Evolutionary conservation across 495 filamentous ascomycete genomes (phyloP), one percentile per base, ranked within the genome.

Genomic region (Neurospora sp.): DNA sequence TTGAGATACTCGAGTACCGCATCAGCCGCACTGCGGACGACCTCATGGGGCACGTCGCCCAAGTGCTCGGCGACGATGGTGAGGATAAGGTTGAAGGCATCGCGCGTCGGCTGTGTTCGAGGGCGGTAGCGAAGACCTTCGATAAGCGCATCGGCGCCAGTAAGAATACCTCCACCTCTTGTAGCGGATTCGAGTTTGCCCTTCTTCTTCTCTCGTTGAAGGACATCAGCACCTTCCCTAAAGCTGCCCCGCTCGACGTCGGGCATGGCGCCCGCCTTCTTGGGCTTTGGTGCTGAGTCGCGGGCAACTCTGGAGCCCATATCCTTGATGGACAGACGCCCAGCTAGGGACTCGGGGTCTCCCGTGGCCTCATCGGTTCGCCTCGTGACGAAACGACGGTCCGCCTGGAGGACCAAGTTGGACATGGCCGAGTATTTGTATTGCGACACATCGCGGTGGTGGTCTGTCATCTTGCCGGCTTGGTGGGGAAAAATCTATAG

Each of bases 351-450:
- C 83, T 99, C 96, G 69, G 96, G 96, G 80, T 99, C 96, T 77
- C 96, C 96, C 42, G 96, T 98, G 72, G 92, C 90, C 83, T 99
- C 96, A 84, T 99, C 96, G 75, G 91, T 93, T 75, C 92, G 89
- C 77, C 94, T 90, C 71, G 93, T 94, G 76, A 95, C 90, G 81
- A 99, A 98, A 80, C 96, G 91, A 83, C 93, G 91, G 86, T 99
- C 96, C 85, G 94, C 94, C 91, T 98, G 95, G 88, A 98, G 93
- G 81, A 99, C 96, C 93, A 99, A 90, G 90, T 99, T 99, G 86
- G 96, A 98, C 96, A 99, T 99, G 82, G 94, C 94, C 90, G 93
- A 93, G 88, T 99, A 99, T 84, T 99, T 99, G 87, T 97, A 99
- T 84, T 98, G 94, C 78, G 92, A 95, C 70, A 97, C 91, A 90